Evolutionary conservation across 495 filamentous ascomycete genomes (phyloP).

Genomic region (Podospora pseudoanserina): DNA sequence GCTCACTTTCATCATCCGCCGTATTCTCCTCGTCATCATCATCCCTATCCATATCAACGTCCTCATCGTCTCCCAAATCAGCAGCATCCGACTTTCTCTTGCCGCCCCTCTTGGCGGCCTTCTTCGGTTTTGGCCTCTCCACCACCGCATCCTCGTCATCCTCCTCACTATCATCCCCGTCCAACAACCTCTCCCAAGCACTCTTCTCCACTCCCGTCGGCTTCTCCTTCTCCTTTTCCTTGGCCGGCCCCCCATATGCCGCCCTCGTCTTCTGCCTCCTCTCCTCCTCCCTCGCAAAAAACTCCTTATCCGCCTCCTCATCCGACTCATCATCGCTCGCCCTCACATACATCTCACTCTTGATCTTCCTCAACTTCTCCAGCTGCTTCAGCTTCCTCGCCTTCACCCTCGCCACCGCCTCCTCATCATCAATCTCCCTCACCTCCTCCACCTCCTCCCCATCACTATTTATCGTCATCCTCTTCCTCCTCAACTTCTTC

Average conservation of each 20-base stretch:
- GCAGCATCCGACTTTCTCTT: constrained; percentile 17
- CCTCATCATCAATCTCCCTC: constrained; percentile 44
- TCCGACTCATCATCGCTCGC: constrained; percentile 78
- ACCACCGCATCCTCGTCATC: constrained; percentile 6
- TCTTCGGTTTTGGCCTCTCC: not conserved
- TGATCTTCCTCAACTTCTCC: constrained; percentile 70
- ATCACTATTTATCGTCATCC: constrained; percentile 36
- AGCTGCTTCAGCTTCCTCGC: constrained; percentile 55
- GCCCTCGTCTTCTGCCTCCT: constrained; percentile 29
- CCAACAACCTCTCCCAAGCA: constrained; percentile 21
- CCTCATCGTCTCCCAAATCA: not conserved
- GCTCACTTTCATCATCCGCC: constrained; percentile 6
- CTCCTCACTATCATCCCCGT: constrained; percentile 8
- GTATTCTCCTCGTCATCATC: constrained; percentile 18
- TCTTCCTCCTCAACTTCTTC: constrained; percentile 46
- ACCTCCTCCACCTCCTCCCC: constrained; percentile 49
- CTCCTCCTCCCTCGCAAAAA: constrained; percentile 65
- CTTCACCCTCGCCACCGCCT: constrained; percentile 43
- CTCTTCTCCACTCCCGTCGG: constrained; percentile 10
- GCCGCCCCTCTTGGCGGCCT: constrained; percentile 5
- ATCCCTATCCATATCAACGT: constrained; percentile 9
- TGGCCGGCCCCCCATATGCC: constrained; percentile 22
- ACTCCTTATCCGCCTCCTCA: constrained; percentile 60
- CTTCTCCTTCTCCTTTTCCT: constrained; percentile 12
- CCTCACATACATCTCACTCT: constrained; percentile 76